phyloP scores from a whole-genome alignment of 2,329 filamentous ascomycete genomes.

The Ceratocystis destructans region DNA sequence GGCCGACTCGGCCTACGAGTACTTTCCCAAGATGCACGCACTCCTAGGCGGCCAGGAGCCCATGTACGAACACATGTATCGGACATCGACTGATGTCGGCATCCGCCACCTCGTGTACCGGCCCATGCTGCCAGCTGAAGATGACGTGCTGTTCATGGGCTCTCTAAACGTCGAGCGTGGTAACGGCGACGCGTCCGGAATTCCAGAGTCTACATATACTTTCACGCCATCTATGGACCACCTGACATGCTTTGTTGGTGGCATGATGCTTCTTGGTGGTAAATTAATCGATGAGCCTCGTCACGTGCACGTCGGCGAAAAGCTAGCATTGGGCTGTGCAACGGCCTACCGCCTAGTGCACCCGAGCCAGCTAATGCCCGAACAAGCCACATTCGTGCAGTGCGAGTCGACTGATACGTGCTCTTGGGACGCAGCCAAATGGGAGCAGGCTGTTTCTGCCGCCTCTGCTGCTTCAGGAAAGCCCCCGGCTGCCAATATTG shows the following conservation, averaged over 20 bases:
- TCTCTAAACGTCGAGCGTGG: constrained; percentile 27
- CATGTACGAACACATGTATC: constrained; percentile 29
- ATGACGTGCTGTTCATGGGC: constrained; percentile 51
- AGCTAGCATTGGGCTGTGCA: constrained; percentile 49
- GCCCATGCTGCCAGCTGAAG: constrained; percentile 45
- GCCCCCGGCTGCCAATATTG: not conserved
- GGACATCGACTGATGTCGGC: constrained; percentile 40
- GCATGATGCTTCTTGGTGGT: constrained; percentile 49
- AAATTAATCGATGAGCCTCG: constrained; percentile 40
- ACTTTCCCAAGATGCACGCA: constrained; percentile 52
- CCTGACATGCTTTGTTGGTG: constrained; percentile 51
- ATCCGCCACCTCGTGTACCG: constrained; percentile 52
- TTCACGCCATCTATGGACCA: constrained; percentile 37
- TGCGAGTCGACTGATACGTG: constrained; percentile 26
- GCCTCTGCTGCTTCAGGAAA: constrained; percentile 15
- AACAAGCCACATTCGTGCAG: constrained; percentile 39
- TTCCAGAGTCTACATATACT: constrained; percentile 20
- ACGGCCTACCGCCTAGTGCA: constrained; percentile 47
- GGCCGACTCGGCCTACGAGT: constrained; percentile 48
- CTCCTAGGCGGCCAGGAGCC: constrained; percentile 45
- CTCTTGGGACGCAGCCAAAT: constrained; percentile 25
- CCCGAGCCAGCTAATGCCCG: constrained; percentile 47
- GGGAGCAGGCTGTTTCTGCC: constrained; percentile 25
- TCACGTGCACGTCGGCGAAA: constrained; percentile 43
- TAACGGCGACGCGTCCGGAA: not conserved